Conservation (phyloP, 2,329 filamentous ascomycete species). For the Xylaria sp. region DNA sequence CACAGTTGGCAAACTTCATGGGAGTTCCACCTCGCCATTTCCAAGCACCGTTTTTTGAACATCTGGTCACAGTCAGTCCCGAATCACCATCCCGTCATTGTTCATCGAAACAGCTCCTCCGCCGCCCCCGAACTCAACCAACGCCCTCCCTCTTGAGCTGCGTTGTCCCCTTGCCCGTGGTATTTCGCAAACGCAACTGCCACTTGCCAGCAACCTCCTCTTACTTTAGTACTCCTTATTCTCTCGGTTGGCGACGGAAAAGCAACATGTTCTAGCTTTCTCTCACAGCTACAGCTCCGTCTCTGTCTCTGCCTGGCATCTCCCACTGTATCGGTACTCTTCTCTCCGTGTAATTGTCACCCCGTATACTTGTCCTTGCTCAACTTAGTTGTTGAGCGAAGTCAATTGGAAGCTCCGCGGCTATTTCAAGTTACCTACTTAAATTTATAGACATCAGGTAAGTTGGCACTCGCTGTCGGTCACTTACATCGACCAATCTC, state of each 20-base stretch:
- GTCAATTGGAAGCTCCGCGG: conserved; percentile 36
- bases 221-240: neutral
- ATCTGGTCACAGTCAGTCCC: conserved; percentile 12
- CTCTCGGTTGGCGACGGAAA: conserved; percentile 29
- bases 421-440: conserved; percentile 27
- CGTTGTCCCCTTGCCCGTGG: conserved; percentile 10
- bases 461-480: conserved; percentile 12
- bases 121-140: neutral
- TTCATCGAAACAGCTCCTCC: conserved; percentile 27
- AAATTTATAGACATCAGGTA: conserved; percentile 35
- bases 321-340: conserved; percentile 45
- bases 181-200: conserved; percentile 6
- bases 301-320: conserved; percentile 38
- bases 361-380: conserved; percentile 37
- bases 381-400: conserved; percentile 41
- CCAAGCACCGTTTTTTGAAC: conserved; percentile 24
- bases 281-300: conserved; percentile 34
- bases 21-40: conserved; percentile 31
- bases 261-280: conserved; percentile 48
- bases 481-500: conserved; percentile 15
- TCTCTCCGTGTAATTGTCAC: conserved; percentile 45
- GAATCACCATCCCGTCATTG: conserved; percentile 15
- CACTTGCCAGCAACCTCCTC: conserved; percentile 8
- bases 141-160: neutral
- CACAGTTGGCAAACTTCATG: conserved; percentile 10